phyloP scores from a whole-genome alignment of 345 rosid species.

The Gossypium thurberi region DNA sequence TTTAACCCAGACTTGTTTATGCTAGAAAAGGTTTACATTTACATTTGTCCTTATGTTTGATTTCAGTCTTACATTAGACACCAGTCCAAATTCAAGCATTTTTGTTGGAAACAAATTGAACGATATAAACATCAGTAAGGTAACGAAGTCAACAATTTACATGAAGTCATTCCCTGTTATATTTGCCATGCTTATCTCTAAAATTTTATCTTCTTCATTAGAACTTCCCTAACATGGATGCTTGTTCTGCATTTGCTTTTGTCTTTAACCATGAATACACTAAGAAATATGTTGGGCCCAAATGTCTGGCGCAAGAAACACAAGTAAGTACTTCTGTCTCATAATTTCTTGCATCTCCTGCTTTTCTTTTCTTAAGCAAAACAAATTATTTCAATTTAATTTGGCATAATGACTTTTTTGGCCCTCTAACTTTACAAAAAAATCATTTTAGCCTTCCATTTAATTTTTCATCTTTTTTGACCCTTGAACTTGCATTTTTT shows the following conservation, averaged over 20 bases:
- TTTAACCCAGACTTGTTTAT: neutral
- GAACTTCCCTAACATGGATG: slow-evolving; percentile 61
- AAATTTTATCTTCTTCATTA: slow-evolving; percentile 24
- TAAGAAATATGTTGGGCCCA: slow-evolving; percentile 40
- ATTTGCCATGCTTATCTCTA: slow-evolving; percentile 17
- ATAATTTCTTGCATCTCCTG: neutral
- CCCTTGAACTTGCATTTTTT: too few species aligned
- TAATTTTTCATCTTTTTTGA: too few species aligned
- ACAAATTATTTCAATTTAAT: slow-evolving; percentile 1
- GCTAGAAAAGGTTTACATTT: slow-evolving; percentile 11
- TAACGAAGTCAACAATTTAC: slow-evolving; percentile 18
- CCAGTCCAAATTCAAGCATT: slow-evolving; percentile 37
- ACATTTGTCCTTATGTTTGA: slow-evolving; percentile 8
- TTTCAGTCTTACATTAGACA: slow-evolving; percentile 45
- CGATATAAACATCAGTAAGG: slow-evolving; percentile 42
- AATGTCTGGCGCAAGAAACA: slow-evolving; percentile 51
- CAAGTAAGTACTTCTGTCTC: slow-evolving; percentile 43
- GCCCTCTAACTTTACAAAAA: too few species aligned
- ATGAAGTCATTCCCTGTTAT: neutral
- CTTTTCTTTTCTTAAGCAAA: neutral
- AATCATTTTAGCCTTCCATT: too few species aligned
- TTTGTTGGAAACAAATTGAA: slow-evolving; percentile 44
- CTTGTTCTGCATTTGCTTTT: slow-evolving; percentile 51
- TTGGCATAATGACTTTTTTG: too few species aligned
- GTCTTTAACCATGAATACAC: slow-evolving; percentile 40